phyloP scores from a whole-genome alignment of 495 filamentous ascomycete species.

The Aspergillus panamensis region DNA sequence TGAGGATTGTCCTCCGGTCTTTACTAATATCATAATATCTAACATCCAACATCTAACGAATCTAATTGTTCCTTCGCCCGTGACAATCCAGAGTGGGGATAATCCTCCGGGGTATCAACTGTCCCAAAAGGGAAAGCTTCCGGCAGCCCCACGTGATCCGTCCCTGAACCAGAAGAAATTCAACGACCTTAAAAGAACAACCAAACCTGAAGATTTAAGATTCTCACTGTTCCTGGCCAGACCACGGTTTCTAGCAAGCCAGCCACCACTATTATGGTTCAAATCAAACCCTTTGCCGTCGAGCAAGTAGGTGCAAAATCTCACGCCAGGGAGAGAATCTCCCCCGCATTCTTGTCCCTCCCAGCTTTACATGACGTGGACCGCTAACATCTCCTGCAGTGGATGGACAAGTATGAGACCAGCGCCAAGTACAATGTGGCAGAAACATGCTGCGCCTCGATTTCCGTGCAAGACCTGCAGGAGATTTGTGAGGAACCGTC shows the following conservation, averaged over 20 bases:
- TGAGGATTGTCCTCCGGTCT: not conserved
- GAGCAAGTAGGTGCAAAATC: conserved; percentile 57
- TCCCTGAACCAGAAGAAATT: not conserved
- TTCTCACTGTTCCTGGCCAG: not conserved
- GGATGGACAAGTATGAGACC: conserved; percentile 84
- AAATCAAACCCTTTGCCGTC: conserved; percentile 68
- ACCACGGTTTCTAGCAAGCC: not conserved
- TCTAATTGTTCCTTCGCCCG: not conserved
- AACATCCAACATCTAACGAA: not conserved
- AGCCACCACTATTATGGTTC: conserved; percentile 52
- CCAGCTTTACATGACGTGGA: not conserved
- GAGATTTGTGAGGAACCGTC: conserved; percentile 54
- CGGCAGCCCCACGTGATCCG: not conserved
- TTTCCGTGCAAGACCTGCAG: conserved; percentile 70
- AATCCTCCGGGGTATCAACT: not conserved
- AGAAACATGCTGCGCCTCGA: conserved; percentile 80
- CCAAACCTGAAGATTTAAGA: not conserved
- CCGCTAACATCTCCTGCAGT: conserved; percentile 43
- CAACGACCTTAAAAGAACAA: not conserved
- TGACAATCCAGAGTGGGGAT: not conserved
- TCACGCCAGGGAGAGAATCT: not conserved
- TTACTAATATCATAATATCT: not conserved
- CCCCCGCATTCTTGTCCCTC: conserved; percentile 9
- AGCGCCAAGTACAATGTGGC: conserved; percentile 77
- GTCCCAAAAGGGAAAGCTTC: conserved; percentile 1